phyloP scores from a whole-genome alignment of 1,139 yeast genomes.

The Candida sp. region DNA sequence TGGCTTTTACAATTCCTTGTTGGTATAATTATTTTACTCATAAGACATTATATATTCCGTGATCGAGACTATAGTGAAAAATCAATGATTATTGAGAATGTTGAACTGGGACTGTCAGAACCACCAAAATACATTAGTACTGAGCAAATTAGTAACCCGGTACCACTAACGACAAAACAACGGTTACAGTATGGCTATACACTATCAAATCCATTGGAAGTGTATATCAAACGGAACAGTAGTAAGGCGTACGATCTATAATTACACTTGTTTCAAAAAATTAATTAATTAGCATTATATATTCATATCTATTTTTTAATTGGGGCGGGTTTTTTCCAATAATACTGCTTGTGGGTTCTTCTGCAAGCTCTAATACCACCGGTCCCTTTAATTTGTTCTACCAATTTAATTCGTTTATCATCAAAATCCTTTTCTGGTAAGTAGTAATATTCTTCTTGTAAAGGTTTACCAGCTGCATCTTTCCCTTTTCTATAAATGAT shows the following conservation, averaged over 20 bases:
- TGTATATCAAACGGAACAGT: neutral
- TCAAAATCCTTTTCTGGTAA: constrained; percentile 81
- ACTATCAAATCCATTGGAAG: constrained; percentile 15
- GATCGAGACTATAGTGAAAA: neutral
- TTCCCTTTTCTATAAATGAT: constrained; percentile 84
- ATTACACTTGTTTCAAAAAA: too few relatives aligned
- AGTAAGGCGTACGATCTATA: neutral
- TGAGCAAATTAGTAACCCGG: constrained; percentile 25
- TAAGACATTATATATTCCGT: neutral
- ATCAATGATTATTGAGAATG: neutral
- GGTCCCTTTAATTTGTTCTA: constrained; percentile 75
- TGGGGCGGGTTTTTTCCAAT: constrained; percentile 75
- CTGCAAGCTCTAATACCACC: constrained; percentile 85
- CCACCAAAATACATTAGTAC: neutral
- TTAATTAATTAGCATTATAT: neutral
- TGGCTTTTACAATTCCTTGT: constrained; percentile 48
- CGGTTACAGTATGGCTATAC: constrained; percentile 30
- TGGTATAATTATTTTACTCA: constrained; percentile 19
- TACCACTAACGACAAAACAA: constrained; percentile 24
- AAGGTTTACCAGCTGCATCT: constrained; percentile 93
- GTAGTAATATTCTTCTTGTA: constrained; percentile 92
- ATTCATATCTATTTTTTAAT: constrained; percentile 27
- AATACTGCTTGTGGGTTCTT: constrained; percentile 89
- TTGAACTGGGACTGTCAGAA: neutral
- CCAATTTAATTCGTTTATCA: constrained; percentile 62